Evolutionary conservation across 1,139 yeast species (phyloP), one percentile per base, ranked within the genome.

Genomic region (Blastobotrys indianensis): DNA sequence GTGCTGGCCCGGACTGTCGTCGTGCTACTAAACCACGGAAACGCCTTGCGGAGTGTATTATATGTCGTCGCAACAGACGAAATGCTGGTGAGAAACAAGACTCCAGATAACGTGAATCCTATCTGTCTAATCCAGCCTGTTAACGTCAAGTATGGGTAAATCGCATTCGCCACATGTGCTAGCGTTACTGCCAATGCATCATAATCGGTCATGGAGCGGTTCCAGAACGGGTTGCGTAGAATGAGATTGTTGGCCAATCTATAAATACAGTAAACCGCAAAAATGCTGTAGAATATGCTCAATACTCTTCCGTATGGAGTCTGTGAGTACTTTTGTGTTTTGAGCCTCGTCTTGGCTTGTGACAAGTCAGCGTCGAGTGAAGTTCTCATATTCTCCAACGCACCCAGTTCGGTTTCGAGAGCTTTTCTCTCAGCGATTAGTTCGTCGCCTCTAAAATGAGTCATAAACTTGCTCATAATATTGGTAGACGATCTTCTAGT

Each of bases 321-420:
- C 28, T 52, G 52, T 1, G 54, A 53, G 29, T 52, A 49, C 23
- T 50, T 42, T 48, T 68, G 72, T 20, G 54, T 53, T 17, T 45
- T 42, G 34, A 59, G 56, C 11, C 61, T 53, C 16, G 53, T 46
- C 39, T 58, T 52, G 7, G 60, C 52, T 3, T 57, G 52, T 2
- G 50, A 54, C 20, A 64, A 51, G 39, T 70, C 74, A 32, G 56
- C 48, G 30, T 56, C 57, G 5, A 70, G 55, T 32, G 65, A 65
- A 23, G 39, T 35, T 9, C 51, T 47, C 52, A 66, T 64, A 41
- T 82, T 80, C 30, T 70, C 68, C 41, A 82, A 65, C 3, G 94
- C 85, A 37, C 73, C 68, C 51, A 86, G 68, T 88, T 95, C 92
- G 5, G 82, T 79, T 28, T 76, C 70, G 25, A 84, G 70, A 46